phyloP scores from a whole-genome alignment of 2,329 filamentous ascomycete genomes.

The Trichoderma afroharzianum region DNA sequence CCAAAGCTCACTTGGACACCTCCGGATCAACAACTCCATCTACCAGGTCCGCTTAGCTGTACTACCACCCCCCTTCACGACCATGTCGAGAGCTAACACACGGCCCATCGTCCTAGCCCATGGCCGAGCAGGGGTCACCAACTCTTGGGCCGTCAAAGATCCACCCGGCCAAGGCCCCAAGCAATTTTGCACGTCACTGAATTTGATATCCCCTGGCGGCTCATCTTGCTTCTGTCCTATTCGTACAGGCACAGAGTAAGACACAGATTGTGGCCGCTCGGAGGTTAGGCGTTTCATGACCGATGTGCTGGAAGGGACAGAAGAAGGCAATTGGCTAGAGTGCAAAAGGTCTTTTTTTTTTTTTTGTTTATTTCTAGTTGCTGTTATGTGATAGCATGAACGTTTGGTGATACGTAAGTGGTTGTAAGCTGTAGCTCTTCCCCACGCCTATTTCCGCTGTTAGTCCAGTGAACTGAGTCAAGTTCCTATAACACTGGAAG shows the following conservation, averaged over 20 bases:
- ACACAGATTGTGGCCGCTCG: not conserved
- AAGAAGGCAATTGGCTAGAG: not conserved
- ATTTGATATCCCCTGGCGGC: not conserved
- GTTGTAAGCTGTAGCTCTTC: not conserved
- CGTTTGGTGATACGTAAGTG: not conserved
- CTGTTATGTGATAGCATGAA: not conserved
- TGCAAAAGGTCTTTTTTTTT: not conserved
- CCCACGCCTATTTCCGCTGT: not conserved
- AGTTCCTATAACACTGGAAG: not conserved
- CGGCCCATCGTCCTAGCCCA: not conserved
- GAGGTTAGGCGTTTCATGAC: not conserved
- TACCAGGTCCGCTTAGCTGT: not conserved
- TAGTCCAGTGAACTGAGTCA: not conserved
- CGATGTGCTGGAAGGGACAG: not conserved
- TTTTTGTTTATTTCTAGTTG: not conserved
- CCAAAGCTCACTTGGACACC: too few species aligned
- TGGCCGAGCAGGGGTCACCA: slow-evolving; percentile 4
- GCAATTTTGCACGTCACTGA: not conserved
- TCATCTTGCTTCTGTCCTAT: not conserved
- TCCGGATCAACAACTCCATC: too few species aligned
- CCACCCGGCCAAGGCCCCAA: not conserved
- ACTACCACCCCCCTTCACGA: not conserved
- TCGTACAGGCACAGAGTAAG: not conserved
- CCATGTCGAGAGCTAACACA: not conserved
- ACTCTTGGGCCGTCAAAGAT: slow-evolving; percentile 6